phyloP scores from a whole-genome alignment of 805 yeast genomes.

The Hanseniaspora guilliermondii region DNA sequence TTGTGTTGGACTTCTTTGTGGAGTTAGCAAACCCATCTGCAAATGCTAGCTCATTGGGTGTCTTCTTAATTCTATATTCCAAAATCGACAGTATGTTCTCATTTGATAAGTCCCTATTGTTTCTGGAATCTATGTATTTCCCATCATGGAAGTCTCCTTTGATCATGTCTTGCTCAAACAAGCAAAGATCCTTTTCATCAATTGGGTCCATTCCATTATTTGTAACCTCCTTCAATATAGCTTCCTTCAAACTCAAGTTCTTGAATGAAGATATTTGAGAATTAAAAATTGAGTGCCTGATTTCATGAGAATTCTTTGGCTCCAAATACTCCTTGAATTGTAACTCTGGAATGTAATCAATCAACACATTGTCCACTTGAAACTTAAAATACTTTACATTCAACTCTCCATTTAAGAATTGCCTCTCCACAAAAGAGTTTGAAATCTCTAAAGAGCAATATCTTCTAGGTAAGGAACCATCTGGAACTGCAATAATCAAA shows the following conservation, averaged over 20 bases:
- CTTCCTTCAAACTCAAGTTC: slow-evolving; percentile 43
- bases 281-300: slow-evolving; percentile 23
- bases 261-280: slow-evolving; percentile 56
- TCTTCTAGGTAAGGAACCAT: slow-evolving; percentile 73
- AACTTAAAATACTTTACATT: slow-evolving; percentile 75
- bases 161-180: slow-evolving; percentile 57
- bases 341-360: slow-evolving; percentile 28
- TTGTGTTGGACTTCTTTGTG: slow-evolving; percentile 25
- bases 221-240: slow-evolving; percentile 6
- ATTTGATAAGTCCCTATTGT: slow-evolving; percentile 52
- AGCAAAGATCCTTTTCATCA: slow-evolving; percentile 10
- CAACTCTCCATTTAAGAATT: slow-evolving; percentile 66
- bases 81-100: slow-evolving; percentile 62
- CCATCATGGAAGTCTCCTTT: slow-evolving; percentile 51
- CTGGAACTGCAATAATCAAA: slow-evolving; percentile 69
- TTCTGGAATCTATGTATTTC: slow-evolving; percentile 63
- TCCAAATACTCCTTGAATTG: slow-evolving; percentile 17
- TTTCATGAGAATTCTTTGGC: slow-evolving; percentile 14
- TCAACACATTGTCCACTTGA: slow-evolving; percentile 27
- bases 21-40: slow-evolving; percentile 29
- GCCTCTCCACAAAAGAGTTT: slow-evolving; percentile 68
- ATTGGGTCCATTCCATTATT: not conserved
- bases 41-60: slow-evolving; percentile 72
- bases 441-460: slow-evolving; percentile 71
- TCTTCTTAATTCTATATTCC: slow-evolving; percentile 62